Conservation (phyloP, 225 moss, liverwort and hornwort species). For the Marchantia polymorpha region DNA sequence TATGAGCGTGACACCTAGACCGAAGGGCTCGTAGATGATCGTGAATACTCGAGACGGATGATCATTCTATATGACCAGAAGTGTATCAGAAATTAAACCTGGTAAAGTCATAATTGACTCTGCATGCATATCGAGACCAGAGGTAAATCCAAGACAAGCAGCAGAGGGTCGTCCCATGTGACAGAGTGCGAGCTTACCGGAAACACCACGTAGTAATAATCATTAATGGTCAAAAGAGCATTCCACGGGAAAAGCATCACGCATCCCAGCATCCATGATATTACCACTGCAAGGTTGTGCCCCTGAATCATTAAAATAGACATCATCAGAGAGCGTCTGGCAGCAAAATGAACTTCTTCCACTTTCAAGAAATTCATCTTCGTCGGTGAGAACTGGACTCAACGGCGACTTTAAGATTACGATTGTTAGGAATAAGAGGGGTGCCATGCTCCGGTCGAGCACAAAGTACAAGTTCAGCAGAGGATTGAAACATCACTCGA, state of each 20-base stretch:
- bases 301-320: constrained; percentile 29
- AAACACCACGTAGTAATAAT: constrained; percentile 75
- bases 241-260: constrained; percentile 81
- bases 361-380: background rate
- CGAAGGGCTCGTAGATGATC: constrained; percentile 64
- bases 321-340: background rate
- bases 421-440: no score
- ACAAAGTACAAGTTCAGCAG: no score
- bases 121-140: no score
- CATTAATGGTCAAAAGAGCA: constrained; percentile 69
- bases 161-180: background rate
- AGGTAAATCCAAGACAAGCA: no score
- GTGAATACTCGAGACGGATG: constrained; percentile 94
- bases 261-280: constrained; percentile 71
- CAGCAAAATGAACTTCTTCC: background rate
- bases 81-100: background rate
- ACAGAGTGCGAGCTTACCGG: constrained; percentile 44
- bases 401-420: no score
- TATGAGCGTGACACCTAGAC: constrained; percentile 54
- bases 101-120: no score
- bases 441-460: no score
- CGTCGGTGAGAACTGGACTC: no score
- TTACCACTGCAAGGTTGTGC: constrained; percentile 43
- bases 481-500: background rate
- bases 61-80: constrained; percentile 40